Evolutionary conservation across 441 rosid genomes (phyloP).

Genomic region (Viola pubescens): DNA sequence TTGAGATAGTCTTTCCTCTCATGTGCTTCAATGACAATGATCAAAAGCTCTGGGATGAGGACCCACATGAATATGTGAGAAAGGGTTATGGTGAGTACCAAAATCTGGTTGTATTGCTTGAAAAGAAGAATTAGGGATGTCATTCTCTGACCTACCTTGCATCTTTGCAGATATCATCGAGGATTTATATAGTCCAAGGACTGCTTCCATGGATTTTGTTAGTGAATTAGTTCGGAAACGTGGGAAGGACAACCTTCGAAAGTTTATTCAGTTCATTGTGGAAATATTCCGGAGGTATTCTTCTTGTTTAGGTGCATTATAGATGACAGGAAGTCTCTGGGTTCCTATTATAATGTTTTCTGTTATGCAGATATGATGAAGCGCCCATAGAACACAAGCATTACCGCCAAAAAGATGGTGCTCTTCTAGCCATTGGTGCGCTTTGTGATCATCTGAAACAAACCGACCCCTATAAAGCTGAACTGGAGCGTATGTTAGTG

Average conservation of each 20-base stretch:
- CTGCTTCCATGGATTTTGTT: conserved; percentile 81
- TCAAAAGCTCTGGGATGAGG: conserved; percentile 99
- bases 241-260: conserved; percentile 72
- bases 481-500: conserved; percentile 88
- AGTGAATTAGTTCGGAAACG: conserved; percentile 80
- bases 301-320: conserved; percentile 1
- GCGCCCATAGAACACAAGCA: conserved; percentile 45
- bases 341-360: conserved; percentile 2
- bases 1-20: conserved; percentile 88
- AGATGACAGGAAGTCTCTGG: conserved; percentile 1
- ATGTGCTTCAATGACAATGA: conserved; percentile 97
- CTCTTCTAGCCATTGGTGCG: conserved; percentile 79
- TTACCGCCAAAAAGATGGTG: conserved; percentile 71
- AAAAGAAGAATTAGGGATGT: conserved; percentile 8
- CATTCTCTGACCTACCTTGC: conserved; percentile 13
- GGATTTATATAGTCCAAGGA: conserved; percentile 74
- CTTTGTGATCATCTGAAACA: conserved; percentile 96
- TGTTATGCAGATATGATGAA: conserved; percentile 47
- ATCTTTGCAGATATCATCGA: conserved; percentile 59
- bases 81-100: conserved; percentile 89
- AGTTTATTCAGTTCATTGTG: conserved; percentile 59
- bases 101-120: conserved; percentile 12
- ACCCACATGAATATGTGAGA: conserved; percentile 97
- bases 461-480: conserved; percentile 92
- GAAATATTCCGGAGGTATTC: conserved; percentile 59